A percentile compares a stretch with the other conserved stretches of the same genome.
phyloP scores from a whole-genome alignment of 2,329 filamentous ascomycete species.

The Trichoderma sp. region DNA sequence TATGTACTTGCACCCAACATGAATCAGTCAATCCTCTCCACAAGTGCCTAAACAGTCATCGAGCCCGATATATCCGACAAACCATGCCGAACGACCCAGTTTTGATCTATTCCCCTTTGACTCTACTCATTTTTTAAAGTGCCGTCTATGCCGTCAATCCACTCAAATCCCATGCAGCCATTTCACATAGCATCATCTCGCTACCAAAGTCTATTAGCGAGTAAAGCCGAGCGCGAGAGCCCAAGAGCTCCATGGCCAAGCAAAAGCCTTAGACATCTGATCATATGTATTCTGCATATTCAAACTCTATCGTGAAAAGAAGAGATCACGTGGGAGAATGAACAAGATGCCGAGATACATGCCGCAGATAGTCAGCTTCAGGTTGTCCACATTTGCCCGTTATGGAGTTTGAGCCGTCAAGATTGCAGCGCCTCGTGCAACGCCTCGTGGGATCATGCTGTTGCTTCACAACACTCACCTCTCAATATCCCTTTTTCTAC shows the following conservation, averaged over 20 bases:
- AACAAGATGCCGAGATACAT: neutral
- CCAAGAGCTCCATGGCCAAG: neutral
- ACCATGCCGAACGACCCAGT: neutral
- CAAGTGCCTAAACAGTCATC: neutral
- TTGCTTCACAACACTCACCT: neutral
- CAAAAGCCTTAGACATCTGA: neutral
- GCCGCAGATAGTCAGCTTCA: neutral
- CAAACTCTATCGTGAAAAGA: neutral
- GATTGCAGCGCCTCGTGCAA: neutral
- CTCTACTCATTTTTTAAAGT: accelerated
- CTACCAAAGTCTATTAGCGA: neutral
- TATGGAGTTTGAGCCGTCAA: neutral
- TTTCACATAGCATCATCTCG: neutral
- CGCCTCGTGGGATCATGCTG: neutral
- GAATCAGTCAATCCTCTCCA: neutral
- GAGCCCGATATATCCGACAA: neutral
- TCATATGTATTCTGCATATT: neutral
- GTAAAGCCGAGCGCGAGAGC: neutral
- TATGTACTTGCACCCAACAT: neutral
- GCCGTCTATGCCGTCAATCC: neutral
- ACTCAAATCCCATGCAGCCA: neutral
- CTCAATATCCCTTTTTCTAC: neutral
- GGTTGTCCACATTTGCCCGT: neutral
- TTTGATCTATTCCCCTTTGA: neutral
- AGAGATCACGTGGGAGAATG: neutral